Evolutionary conservation across 1,284 basidiomycete species (phyloP), one percentile per base, ranked within the genome.

Genomic region (Ceratobasidium sp.): DNA sequence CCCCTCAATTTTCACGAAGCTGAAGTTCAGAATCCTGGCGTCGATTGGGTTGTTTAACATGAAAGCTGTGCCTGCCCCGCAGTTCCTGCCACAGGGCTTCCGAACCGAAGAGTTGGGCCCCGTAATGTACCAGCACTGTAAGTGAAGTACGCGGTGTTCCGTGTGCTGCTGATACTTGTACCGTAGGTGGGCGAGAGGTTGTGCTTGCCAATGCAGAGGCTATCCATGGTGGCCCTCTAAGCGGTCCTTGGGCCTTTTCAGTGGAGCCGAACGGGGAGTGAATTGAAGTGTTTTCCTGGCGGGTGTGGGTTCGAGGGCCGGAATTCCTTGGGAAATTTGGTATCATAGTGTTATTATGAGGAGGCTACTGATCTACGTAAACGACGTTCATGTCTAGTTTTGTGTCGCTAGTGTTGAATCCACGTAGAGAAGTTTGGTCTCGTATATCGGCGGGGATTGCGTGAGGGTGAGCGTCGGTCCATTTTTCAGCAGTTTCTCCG

Each of bases 31-130:
- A 14, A 25, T 53, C 7, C 42, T 56, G 21, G 38, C 51, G 7
- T n/a, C 21, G 3, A 6, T 67, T 8, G 64, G 64, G 16, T n/a
- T 67, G 18, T 46, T 5, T 38, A 67, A 67, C 23, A 30, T 38
- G 33, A 67, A 40, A 21, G 64, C 64, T 38, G 56, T 44, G 9
- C 64, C 49, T 56, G 49, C 18, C 14, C 64, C 64, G 16, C 49
- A 46, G 36, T 67, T 67, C 38, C 30, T 42, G 21, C 53, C 64
- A 3, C 42, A 67, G 40, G 64, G 64, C 2, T 67, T n/a, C 30
- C 51, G 64, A 21, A 67, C 64, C n/a, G 64, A 67, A 25, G 64
- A 67, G 40, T 11, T 67, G 9, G 64, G 64, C 6, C 64, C 64
- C 5, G 53, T 54, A 28, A 11, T 51, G 5, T 67, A 54, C 18